phyloP scores from a whole-genome alignment of 352 stramenopile genomes.

The Thraustochytrium sp. region DNA sequence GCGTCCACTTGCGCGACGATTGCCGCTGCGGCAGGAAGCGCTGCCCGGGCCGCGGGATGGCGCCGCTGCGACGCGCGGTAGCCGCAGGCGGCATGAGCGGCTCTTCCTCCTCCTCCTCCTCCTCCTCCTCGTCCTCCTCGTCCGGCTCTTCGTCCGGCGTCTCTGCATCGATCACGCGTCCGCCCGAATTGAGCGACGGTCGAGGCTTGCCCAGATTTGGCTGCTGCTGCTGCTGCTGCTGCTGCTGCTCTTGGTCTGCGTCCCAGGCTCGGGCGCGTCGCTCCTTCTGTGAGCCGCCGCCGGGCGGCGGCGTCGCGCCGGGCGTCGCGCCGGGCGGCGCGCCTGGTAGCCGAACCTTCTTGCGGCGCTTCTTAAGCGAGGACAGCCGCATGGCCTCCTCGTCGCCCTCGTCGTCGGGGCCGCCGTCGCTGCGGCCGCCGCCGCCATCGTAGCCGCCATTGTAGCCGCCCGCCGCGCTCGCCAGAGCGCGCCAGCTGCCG shows the following conservation, averaged over 20 bases:
- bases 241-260: neutral
- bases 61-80: neutral
- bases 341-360: neutral
- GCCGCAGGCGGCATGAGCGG: neutral
- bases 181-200: no score
- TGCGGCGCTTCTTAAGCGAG: neutral
- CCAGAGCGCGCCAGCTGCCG: no score
- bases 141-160: neutral
- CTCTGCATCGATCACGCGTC: neutral
- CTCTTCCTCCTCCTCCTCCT: neutral
- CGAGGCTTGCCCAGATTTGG: no score
- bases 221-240: neutral
- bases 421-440: no score
- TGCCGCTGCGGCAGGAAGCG: neutral
- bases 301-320: neutral
- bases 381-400: no score
- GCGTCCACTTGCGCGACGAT: neutral
- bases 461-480: no score
- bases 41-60: neutral
- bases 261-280: neutral
- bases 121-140: neutral
- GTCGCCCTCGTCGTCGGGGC: no score
- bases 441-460: no score
- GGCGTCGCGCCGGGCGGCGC: neutral
- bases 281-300: neutral